These are phyloP conservation scores for Fraxinus floribunda DNA, from an alignment of 305 asterid genomes.

Conservation along the genomic window DNA sequence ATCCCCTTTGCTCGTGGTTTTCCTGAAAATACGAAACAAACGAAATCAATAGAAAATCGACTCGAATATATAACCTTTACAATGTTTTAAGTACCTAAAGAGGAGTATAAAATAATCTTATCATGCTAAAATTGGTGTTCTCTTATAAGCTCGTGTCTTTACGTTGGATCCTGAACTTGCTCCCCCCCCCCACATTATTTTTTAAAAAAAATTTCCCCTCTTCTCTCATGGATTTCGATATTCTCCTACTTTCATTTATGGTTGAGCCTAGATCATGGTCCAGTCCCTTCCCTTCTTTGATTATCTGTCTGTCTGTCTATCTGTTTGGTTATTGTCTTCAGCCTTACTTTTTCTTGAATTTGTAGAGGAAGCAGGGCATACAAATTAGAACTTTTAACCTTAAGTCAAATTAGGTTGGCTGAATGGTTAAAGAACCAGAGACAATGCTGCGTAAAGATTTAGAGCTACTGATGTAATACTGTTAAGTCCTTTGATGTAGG, in stretches of 20 bases:
- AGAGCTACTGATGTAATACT: background rate
- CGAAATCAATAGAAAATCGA: background rate
- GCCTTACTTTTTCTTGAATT: background rate
- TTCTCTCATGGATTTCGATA: background rate
- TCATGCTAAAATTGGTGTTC: background rate
- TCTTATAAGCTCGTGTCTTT: background rate
- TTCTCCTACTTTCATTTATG: background rate
- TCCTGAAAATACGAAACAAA: background rate
- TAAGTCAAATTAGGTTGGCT: background rate
- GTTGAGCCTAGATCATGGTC: background rate
- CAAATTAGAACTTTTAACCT: background rate
- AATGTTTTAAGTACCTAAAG: too few species aligned
- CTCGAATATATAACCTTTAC: background rate
- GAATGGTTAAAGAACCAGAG: background rate
- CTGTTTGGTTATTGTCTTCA: background rate
- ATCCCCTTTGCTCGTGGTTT: background rate
- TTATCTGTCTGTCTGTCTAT: background rate
- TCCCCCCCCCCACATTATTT: too few species aligned
- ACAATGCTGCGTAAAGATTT: background rate
- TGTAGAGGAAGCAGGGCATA: background rate
- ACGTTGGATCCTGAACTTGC: background rate
- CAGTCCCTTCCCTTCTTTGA: background rate
- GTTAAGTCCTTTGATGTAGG: background rate
- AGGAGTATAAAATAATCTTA: background rate
- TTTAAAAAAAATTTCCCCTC: background rate